These are phyloP conservation scores for Trichoderma erinaceum DNA, from an alignment of 495 filamentous ascomycete genomes.

Conservation along the genomic window DNA sequence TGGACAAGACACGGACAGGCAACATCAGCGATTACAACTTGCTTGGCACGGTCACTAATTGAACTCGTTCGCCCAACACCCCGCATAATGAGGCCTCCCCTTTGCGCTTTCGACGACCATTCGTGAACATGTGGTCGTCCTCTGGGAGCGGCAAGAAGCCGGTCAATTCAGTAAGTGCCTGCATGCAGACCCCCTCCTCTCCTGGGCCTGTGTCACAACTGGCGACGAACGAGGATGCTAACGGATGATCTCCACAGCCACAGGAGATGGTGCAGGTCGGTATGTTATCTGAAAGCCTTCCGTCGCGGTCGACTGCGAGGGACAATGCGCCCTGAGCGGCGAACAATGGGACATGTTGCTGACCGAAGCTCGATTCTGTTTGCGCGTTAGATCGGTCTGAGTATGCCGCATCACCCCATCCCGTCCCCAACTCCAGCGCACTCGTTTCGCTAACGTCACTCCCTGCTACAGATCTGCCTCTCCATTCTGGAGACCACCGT, in stretches of 20 bases:
- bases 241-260: slow-evolving; percentile 22
- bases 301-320: background rate
- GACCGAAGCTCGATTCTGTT: slow-evolving; percentile 16
- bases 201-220: slow-evolving; percentile 15
- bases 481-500: slow-evolving; percentile 79
- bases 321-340: background rate
- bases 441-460: slow-evolving; percentile 20
- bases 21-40: slow-evolving; percentile 3
- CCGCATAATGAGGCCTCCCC: slow-evolving; percentile 11
- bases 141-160: slow-evolving; percentile 60
- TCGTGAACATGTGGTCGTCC: slow-evolving; percentile 47
- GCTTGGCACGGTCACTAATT: slow-evolving; percentile 2
- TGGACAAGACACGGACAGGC: background rate
- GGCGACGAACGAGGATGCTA: slow-evolving; percentile 24
- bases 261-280: slow-evolving; percentile 99
- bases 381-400: slow-evolving; percentile 51
- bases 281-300: slow-evolving; percentile 36
- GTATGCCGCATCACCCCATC: slow-evolving; percentile 36
- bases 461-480: slow-evolving; percentile 57
- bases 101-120: slow-evolving; percentile 10
- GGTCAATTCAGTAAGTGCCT: slow-evolving; percentile 59
- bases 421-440: background rate
- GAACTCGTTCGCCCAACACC: background rate
- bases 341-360: slow-evolving; percentile 18
- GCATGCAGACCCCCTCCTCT: slow-evolving; percentile 1